These are phyloP conservation scores for Psilocybe cyanescens DNA, from an alignment of 768 basidiomycete genomes.

Conservation along the genomic window DNA sequence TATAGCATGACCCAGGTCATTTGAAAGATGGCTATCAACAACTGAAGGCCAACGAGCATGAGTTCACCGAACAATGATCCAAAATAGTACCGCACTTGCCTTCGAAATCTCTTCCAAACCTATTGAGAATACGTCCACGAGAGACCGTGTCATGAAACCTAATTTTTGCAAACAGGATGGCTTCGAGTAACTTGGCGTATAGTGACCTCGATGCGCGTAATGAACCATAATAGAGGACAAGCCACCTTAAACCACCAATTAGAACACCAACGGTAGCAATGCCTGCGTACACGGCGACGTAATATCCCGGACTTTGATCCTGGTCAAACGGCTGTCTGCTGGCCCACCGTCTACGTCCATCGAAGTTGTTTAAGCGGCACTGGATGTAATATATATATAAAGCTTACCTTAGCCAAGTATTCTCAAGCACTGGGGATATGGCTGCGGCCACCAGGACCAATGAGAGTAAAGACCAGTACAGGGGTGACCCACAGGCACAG, in stretches of 20 bases:
- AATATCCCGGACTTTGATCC: slow-evolving; percentile 50
- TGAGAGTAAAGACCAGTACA: background rate
- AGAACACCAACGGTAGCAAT: slow-evolving; percentile 43
- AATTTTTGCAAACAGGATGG: slow-evolving; percentile 11
- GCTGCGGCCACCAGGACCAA: background rate
- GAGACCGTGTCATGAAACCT: slow-evolving; percentile 18
- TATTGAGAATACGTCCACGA: slow-evolving; percentile 12
- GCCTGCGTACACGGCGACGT: slow-evolving; percentile 70
- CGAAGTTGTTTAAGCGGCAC: background rate
- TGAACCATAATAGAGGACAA: slow-evolving; percentile 82
- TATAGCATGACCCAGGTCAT: background rate
- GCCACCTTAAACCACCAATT: slow-evolving; percentile 63
- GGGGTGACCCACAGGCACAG: background rate
- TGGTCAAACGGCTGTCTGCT: slow-evolving; percentile 21
- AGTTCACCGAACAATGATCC: background rate
- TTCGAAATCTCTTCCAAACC: slow-evolving; percentile 18
- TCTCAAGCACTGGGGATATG: background rate
- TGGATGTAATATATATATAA: background rate
- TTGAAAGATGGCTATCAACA: background rate
- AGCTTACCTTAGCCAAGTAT: background rate
- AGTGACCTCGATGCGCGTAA: slow-evolving; percentile 37
- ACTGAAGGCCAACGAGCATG: background rate
- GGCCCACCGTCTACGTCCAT: slow-evolving; percentile 56
- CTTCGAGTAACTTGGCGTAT: slow-evolving; percentile 11
- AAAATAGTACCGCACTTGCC: background rate